phyloP scores from a whole-genome alignment of 805 yeast genomes.

The Tetrapisispora fleetii region DNA sequence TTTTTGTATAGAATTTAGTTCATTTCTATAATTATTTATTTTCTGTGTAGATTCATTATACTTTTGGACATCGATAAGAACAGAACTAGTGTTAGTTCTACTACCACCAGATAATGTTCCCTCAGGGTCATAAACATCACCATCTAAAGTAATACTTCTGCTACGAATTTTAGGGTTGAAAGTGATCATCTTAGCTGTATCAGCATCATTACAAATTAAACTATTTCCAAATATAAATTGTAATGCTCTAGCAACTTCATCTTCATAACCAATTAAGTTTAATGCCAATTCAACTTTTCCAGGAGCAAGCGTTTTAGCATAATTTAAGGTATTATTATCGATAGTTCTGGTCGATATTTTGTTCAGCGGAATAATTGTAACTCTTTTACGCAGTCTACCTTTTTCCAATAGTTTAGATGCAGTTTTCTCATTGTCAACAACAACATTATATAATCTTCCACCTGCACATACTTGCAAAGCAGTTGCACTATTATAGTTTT shows the following conservation, averaged over 20 bases:
- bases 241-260: constrained; percentile 71
- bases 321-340: constrained; percentile 39
- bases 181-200: constrained; percentile 80
- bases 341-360: constrained; percentile 60
- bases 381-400: constrained; percentile 71
- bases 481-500: constrained; percentile 50
- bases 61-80: constrained; percentile 56
- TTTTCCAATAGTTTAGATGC: constrained; percentile 75
- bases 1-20: constrained; percentile 32
- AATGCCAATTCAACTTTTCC: constrained; percentile 84
- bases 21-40: constrained; percentile 33
- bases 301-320: constrained; percentile 73
- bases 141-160: constrained; percentile 80
- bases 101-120: constrained; percentile 97
- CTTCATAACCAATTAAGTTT: constrained; percentile 65
- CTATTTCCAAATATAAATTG: constrained; percentile 84
- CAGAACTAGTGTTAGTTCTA: constrained; percentile 46
- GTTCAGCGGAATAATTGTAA: constrained; percentile 86
- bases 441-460: constrained; percentile 76
- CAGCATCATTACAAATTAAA: constrained; percentile 79
- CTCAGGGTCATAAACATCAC: constrained; percentile 91
- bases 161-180: constrained; percentile 73
- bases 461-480: constrained; percentile 96
- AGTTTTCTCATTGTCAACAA: constrained; percentile 77
- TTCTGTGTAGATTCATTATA: constrained; percentile 39